Percentiles rank a stretch among this genome's conserved stretches.
Evolutionary conservation across 2,329 filamentous ascomycete species (phyloP).

Genomic region (Verticillium zaregamsianum): DNA sequence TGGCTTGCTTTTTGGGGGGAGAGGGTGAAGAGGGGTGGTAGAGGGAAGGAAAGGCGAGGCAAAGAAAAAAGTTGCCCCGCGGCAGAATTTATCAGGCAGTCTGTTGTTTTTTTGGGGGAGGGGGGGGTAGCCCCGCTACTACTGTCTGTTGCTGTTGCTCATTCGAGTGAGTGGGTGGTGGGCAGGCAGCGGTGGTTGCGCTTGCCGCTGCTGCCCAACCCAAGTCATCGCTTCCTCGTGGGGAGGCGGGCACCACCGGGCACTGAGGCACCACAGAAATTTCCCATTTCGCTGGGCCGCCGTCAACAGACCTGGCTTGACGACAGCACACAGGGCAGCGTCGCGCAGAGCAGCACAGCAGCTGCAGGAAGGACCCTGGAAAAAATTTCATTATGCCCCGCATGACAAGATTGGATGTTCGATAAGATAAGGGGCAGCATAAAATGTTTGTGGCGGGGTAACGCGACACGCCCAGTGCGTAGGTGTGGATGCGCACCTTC

Average conservation of each 20-base stretch:
- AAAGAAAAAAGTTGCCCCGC: constrained; percentile 5
- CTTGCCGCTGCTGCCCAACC: not conserved
- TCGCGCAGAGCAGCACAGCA: not conserved
- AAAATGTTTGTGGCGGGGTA: not conserved
- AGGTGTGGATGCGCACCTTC: not conserved
- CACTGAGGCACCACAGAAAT: not conserved
- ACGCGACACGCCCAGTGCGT: not conserved
- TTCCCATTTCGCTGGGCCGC: not conserved
- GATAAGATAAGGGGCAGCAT: not conserved
- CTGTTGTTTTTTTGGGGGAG: not conserved
- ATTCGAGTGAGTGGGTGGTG: not conserved
- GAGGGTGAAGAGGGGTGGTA: constrained; percentile 1
- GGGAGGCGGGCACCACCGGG: too few species aligned
- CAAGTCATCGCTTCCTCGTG: not conserved
- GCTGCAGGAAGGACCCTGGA: not conserved
- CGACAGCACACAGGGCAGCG: too few species aligned
- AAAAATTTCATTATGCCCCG: not conserved
- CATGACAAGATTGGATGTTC: not conserved
- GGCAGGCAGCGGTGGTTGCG: not conserved
- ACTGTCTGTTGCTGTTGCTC: not conserved
- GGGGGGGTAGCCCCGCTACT: not conserved
- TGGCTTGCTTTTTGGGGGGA: constrained; percentile 5
- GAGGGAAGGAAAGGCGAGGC: constrained; percentile 5
- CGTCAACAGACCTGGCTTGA: not conserved
- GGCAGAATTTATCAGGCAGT: not conserved